phyloP scores from a whole-genome alignment of 2,329 filamentous ascomycete species.

The Colletotrichum navitas region DNA sequence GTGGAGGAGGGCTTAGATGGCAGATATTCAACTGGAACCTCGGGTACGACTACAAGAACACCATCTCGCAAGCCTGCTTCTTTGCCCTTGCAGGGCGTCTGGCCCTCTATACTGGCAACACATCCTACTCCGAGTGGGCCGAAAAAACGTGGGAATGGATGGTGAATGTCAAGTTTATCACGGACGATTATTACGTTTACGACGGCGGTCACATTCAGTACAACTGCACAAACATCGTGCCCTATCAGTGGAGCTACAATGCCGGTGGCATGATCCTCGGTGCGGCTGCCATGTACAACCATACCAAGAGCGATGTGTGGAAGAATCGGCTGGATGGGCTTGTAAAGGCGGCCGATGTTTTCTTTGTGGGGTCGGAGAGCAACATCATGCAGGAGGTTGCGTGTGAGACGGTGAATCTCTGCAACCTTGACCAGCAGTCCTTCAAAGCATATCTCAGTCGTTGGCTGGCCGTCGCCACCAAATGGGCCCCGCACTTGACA shows the following conservation, averaged over 20 bases:
- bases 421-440: constrained; percentile 72
- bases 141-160: constrained; percentile 80
- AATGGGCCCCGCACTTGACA: constrained; percentile 72
- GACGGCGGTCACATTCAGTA: constrained; percentile 70
- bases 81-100: constrained; percentile 75
- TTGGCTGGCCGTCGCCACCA: constrained; percentile 72
- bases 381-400: constrained; percentile 75
- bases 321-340: constrained; percentile 69
- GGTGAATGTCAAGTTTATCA: constrained; percentile 67
- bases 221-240: constrained; percentile 70
- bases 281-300: constrained; percentile 77
- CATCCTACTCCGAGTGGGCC: constrained; percentile 84
- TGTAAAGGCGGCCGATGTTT: constrained; percentile 64
- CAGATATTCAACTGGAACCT: constrained; percentile 88
- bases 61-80: constrained; percentile 73
- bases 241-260: constrained; percentile 79
- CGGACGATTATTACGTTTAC: constrained; percentile 70
- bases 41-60: constrained; percentile 83
- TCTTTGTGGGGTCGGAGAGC: constrained; percentile 65
- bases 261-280: constrained; percentile 75
- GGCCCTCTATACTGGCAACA: constrained; percentile 81
- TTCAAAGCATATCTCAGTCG: constrained; percentile 74
- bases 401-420: constrained; percentile 72
- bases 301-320: constrained; percentile 67
- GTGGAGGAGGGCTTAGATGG: constrained; percentile 84